Conservation (phyloP, 1,139 yeast species). For the Hyphopichia wangnamkhiaoensis region DNA sequence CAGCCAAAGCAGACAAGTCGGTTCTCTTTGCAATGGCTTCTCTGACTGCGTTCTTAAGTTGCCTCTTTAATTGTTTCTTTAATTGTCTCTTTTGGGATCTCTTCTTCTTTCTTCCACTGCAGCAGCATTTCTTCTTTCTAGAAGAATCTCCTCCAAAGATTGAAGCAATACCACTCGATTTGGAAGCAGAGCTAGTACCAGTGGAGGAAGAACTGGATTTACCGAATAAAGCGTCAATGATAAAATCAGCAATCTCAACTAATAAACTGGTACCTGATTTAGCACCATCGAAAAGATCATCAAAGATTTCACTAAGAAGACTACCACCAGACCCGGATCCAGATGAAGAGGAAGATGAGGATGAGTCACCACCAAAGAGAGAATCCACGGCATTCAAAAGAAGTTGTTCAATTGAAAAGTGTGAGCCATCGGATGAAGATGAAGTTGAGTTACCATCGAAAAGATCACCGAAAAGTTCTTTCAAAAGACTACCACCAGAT, state of each 20-base stretch:
- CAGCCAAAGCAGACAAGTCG: constrained; percentile 9
- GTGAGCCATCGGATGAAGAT: constrained; percentile 9
- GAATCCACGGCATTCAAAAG: constrained; percentile 4
- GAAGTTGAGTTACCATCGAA: constrained; percentile 10
- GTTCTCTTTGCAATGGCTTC: constrained; percentile 17
- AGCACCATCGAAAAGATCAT: constrained; percentile 12
- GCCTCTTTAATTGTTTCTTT: constrained; percentile 18
- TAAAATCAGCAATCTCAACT: constrained; percentile 7
- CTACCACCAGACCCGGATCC: constrained; percentile 13
- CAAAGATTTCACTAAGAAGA: constrained; percentile 9
- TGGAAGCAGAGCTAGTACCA: no score
- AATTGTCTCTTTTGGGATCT: constrained; percentile 12
- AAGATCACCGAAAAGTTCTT: constrained; percentile 7
- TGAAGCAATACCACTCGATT: constrained; percentile 8
- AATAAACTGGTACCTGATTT: constrained; percentile 10
- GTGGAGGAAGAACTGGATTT: constrained; percentile 12
- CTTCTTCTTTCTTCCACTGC: constrained; percentile 10
- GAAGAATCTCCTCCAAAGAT: constrained; percentile 9
- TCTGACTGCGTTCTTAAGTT: constrained; percentile 18
- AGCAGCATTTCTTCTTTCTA: constrained; percentile 2
- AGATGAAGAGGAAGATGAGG: constrained; percentile 13
- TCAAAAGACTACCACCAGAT: constrained; percentile 5
- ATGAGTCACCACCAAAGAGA: constrained; percentile 9
- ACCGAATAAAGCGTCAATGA: constrained; percentile 18
- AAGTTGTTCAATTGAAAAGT: constrained; percentile 6